Conservation (phyloP, 768 basidiomycete genomes). For the Tricholoma furcatifolium region DNA sequence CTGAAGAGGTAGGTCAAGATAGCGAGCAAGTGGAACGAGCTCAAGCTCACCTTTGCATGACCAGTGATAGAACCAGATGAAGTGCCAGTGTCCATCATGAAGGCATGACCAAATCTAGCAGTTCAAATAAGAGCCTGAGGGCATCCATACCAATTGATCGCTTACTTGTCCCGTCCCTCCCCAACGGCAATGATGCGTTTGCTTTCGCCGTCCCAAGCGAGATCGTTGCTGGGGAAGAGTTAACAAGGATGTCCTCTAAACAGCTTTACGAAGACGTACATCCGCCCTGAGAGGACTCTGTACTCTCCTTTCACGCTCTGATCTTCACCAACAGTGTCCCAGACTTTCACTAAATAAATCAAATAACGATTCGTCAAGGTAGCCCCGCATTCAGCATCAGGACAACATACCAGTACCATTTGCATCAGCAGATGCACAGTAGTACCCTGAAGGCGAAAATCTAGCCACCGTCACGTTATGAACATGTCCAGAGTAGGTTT, state of each 20-base stretch:
- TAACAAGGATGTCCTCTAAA: background rate
- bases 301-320: slow-evolving; percentile 82
- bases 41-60: slow-evolving; percentile 74
- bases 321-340: slow-evolving; percentile 89
- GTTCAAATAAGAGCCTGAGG: background rate
- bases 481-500: slow-evolving; percentile 76
- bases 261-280: slow-evolving; percentile 44
- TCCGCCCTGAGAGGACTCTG: slow-evolving; percentile 66
- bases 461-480: slow-evolving; percentile 87
- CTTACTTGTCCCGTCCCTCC: slow-evolving; percentile 85
- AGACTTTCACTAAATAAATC: slow-evolving; percentile 68
- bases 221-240: slow-evolving; percentile 66
- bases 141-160: background rate
- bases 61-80: slow-evolving; percentile 88
- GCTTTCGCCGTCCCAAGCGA: slow-evolving; percentile 95
- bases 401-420: slow-evolving; percentile 67
- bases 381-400: background rate
- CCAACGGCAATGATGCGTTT: slow-evolving; percentile 96
- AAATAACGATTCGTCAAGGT: background rate
- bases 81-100: slow-evolving; percentile 80
- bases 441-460: slow-evolving; percentile 91
- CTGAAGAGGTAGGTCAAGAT: slow-evolving; percentile 31
- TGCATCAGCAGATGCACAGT: slow-evolving; percentile 89
- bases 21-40: background rate
- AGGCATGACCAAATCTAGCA: slow-evolving; percentile 77